These are phyloP conservation scores for Litchi chinensis DNA, from an alignment of 345 rosid species.

Conservation along the genomic window DNA sequence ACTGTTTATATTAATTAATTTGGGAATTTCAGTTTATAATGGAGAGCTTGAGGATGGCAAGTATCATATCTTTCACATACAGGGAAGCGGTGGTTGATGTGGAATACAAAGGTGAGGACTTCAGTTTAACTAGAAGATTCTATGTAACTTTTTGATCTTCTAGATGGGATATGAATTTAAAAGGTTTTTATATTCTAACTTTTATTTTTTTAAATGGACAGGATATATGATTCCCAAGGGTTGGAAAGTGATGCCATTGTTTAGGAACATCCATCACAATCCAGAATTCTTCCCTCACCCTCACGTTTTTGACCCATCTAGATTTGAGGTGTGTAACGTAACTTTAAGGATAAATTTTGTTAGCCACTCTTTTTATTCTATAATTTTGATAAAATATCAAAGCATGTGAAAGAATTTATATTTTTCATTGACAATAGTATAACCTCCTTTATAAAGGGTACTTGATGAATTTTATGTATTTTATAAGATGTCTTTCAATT, in stretches of 20 bases:
- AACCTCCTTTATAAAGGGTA: too few relatives aligned
- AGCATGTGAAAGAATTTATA: too few relatives aligned
- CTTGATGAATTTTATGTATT: too few relatives aligned
- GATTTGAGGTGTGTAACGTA: constrained; percentile 64
- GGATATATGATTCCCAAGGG: constrained; percentile 93
- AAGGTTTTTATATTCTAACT: background rate
- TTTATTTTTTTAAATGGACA: constrained; percentile 25
- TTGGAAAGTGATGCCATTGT: constrained; percentile 98
- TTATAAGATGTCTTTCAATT: too few relatives aligned
- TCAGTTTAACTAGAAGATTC: constrained; percentile 17
- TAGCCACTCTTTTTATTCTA: background rate
- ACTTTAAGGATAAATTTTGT: background rate
- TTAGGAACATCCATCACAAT: constrained; percentile 92
- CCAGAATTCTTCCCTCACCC: constrained; percentile 76
- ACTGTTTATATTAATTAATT: background rate
- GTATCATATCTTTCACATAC: constrained; percentile 89
- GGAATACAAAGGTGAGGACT: constrained; percentile 68
- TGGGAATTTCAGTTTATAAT: constrained; percentile 42
- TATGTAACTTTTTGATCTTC: background rate
- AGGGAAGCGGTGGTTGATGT: constrained; percentile 90
- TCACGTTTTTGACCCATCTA: constrained; percentile 75
- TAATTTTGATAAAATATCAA: too few relatives aligned
- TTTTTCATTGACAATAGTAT: too few relatives aligned
- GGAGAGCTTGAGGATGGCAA: constrained; percentile 89
- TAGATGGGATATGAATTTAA: background rate